These are phyloP conservation scores for Priceomyces melissophilus DNA, from an alignment of 805 yeast species.

Conservation along the genomic window DNA sequence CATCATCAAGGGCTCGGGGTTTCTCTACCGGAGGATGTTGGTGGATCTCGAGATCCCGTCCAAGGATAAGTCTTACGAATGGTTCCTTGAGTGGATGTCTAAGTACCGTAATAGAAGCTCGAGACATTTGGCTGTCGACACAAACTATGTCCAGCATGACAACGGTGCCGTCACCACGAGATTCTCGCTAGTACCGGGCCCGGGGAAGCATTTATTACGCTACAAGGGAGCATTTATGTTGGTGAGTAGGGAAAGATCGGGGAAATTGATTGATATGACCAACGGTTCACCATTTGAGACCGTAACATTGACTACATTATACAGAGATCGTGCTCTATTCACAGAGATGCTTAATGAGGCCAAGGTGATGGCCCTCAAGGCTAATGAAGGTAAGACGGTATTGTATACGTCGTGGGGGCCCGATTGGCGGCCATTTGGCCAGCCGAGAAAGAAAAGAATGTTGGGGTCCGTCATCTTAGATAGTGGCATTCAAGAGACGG, in stretches of 20 bases:
- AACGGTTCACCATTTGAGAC: conserved; percentile 96
- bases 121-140: conserved; percentile 87
- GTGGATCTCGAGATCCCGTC: conserved; percentile 93
- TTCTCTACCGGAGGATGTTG: conserved; percentile 76
- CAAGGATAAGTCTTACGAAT: conserved; percentile 86
- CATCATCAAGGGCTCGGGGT: conserved; percentile 55
- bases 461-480: conserved; percentile 86
- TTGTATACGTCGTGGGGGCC: conserved; percentile 95
- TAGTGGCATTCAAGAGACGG: conserved; percentile 60
- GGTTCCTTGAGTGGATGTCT: conserved; percentile 98
- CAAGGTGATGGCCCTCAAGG: conserved; percentile 71
- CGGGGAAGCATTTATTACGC: conserved; percentile 85
- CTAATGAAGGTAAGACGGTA: conserved; percentile 91
- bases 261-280: conserved; percentile 81
- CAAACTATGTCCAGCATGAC: conserved; percentile 81
- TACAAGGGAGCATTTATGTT: conserved; percentile 87
- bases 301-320: conserved; percentile 86
- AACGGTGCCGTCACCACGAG: conserved; percentile 87
- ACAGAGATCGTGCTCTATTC: conserved; percentile 72
- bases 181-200: conserved; percentile 93
- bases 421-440: conserved; percentile 98
- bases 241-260: conserved; percentile 87
- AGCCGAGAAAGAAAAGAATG: conserved; percentile 82
- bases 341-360: conserved; percentile 77
- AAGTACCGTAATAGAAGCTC: conserved; percentile 69